Conservation (phyloP, 2,329 filamentous ascomycete species). For the Coniochaeta sp. region DNA sequence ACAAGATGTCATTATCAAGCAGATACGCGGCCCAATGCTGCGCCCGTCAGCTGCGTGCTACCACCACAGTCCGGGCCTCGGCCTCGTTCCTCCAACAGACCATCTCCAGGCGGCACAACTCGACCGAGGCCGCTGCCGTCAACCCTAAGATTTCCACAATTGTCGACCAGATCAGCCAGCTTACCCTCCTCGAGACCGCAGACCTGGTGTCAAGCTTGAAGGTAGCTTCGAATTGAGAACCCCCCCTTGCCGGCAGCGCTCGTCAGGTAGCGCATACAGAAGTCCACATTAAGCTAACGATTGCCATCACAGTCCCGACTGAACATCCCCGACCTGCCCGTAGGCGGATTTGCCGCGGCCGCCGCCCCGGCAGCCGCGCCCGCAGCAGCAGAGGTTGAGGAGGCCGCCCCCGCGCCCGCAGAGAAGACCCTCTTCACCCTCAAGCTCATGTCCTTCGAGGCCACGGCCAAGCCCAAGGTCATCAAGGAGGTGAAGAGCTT, state of each 20-base stretch:
- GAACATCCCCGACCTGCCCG: conserved; percentile 96
- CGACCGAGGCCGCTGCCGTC: conserved; percentile 62
- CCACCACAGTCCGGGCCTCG: conserved; percentile 37
- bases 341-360: conserved; percentile 78
- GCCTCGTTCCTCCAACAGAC: conserved; percentile 38
- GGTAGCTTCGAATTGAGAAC: conserved; percentile 52
- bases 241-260: neutral
- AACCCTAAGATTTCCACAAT: conserved; percentile 93
- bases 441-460: conserved; percentile 87
- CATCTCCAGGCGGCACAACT: conserved; percentile 74
- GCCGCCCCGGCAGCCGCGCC: conserved; percentile 52
- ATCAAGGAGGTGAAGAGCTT: conserved; percentile 99
- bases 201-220: conserved; percentile 93
- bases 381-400: conserved; percentile 74
- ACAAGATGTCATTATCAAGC: conserved; percentile 55
- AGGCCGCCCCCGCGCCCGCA: conserved; percentile 78
- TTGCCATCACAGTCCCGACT: conserved; percentile 64
- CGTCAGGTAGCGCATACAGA: neutral
- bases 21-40: conserved; percentile 59
- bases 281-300: conserved; percentile 6
- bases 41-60: conserved; percentile 52
- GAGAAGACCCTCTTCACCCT: conserved; percentile 98
- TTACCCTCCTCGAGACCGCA: conserved; percentile 95
- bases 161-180: conserved; percentile 97
- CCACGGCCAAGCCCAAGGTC: conserved; percentile 89